A percentile compares a stretch with the other conserved stretches of the same genome.
These are phyloP conservation scores for Candida gigantensis DNA, from an alignment of 1,139 yeast genomes.

Conservation along the genomic window DNA sequence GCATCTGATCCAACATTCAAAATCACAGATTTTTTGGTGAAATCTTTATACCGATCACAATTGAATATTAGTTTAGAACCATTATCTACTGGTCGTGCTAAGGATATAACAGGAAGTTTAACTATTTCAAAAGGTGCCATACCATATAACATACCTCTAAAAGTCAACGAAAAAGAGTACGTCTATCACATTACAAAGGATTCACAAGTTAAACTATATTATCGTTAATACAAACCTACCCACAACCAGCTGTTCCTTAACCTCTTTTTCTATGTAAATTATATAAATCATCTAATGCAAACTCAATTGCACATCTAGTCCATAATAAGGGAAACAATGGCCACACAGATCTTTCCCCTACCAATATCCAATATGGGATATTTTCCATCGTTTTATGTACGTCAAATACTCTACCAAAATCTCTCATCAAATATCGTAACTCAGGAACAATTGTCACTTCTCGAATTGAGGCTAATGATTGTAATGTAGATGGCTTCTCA, in stretches of 20 bases:
- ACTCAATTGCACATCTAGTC: conserved; percentile 90
- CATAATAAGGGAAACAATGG: conserved; percentile 82
- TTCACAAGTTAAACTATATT: conserved; percentile 44
- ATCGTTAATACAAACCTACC: conserved; percentile 31
- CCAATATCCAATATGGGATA: conserved; percentile 84
- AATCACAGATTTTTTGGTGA: conserved; percentile 47
- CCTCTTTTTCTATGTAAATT: conserved; percentile 46
- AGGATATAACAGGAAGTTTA: conserved; percentile 76
- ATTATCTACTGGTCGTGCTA: conserved; percentile 77
- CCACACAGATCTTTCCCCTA: conserved; percentile 95
- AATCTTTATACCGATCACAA: conserved; percentile 51
- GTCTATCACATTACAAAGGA: conserved; percentile 64
- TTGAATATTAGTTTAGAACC: conserved; percentile 60
- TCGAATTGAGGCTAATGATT: conserved; percentile 49
- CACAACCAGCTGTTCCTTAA: conserved; percentile 7
- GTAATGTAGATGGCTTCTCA: conserved; percentile 77
- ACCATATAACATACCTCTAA: conserved; percentile 24
- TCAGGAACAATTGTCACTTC: conserved; percentile 93
- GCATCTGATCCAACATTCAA: conserved; percentile 29
- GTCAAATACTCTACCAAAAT: conserved; percentile 73
- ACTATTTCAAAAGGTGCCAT: conserved; percentile 56
- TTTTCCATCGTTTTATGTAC: conserved; percentile 69
- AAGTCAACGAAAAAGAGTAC: conserved; percentile 61
- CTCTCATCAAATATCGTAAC: conserved; percentile 63
- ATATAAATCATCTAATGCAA: conserved; percentile 77